Percentiles rank a stretch among this genome's conserved stretches.
Conservation (phyloP, 257 asterid genomes). For the Solanum bulbocastanum region DNA sequence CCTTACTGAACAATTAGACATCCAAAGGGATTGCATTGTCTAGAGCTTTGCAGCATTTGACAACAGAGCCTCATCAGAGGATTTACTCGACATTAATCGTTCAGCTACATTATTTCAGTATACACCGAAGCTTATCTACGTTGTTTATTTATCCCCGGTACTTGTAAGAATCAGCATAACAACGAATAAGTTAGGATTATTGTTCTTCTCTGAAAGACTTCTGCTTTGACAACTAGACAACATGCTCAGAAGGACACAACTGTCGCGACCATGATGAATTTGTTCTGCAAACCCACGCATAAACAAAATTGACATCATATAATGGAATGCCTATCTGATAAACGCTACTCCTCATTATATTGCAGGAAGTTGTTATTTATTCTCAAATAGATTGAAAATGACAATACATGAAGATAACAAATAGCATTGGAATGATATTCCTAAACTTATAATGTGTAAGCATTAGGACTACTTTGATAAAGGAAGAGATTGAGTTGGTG, state of each 20-base stretch:
- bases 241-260: background rate
- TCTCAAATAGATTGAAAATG: background rate
- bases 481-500: too few relatives aligned
- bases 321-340: background rate
- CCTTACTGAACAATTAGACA: background rate
- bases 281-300: conserved; percentile 44
- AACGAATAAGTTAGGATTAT: background rate
- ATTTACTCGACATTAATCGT: background rate
- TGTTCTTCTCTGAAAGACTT: background rate
- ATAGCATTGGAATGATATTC: background rate
- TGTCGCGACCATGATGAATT: conserved; percentile 42
- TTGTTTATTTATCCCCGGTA: background rate
- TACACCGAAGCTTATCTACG: background rate
- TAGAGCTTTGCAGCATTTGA: background rate
- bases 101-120: background rate
- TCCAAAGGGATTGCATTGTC: background rate
- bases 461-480: background rate
- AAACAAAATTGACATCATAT: background rate
- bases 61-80: background rate
- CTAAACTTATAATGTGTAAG: background rate
- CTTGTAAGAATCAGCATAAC: background rate
- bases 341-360: background rate
- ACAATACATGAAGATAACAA: background rate
- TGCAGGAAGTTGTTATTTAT: background rate
- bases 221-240: background rate